A percentile compares a stretch with the other conserved stretches of the same genome.
Evolutionary conservation across 108 stramenopile genomes (phyloP).

Genomic region (Skeletonema grethae): DNA sequence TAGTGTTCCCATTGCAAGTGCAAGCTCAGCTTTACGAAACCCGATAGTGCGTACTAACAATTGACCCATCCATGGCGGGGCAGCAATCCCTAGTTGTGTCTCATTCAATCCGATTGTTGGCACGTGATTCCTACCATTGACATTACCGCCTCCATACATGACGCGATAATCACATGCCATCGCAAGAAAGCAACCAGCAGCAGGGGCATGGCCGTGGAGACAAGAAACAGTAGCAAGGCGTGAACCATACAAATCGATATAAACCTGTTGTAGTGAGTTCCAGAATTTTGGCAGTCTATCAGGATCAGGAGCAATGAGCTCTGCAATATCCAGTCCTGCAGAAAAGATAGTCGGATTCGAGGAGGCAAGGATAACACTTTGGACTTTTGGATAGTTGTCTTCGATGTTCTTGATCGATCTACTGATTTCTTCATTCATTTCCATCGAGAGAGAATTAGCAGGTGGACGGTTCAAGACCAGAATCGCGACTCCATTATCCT

Average conservation of each 20-base stretch:
- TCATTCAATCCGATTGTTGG: slow-evolving; percentile 85
- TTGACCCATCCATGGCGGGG: slow-evolving; percentile 58
- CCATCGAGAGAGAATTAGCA: slow-evolving; percentile 82
- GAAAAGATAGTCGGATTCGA: slow-evolving; percentile 73
- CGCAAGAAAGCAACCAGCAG: slow-evolving; percentile 88
- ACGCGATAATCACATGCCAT: slow-evolving; percentile 87
- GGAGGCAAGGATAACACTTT: slow-evolving; percentile 68
- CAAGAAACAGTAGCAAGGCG: slow-evolving; percentile 70
- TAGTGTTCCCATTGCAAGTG: slow-evolving; percentile 68
- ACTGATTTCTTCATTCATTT: slow-evolving; percentile 72
- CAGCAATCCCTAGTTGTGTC: slow-evolving; percentile 77
- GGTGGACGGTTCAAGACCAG: slow-evolving; percentile 79
- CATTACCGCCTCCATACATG: slow-evolving; percentile 47
- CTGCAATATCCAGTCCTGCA: slow-evolving; percentile 81
- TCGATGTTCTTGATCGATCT: slow-evolving; percentile 64
- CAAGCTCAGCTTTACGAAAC: slow-evolving; percentile 73
- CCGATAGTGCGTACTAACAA: slow-evolving; percentile 69
- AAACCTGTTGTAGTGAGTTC: slow-evolving; percentile 80
- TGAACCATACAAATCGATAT: slow-evolving; percentile 80
- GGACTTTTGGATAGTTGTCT: slow-evolving; percentile 40
- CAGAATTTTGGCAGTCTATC: slow-evolving; percentile 71
- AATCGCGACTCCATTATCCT: slow-evolving; percentile 55
- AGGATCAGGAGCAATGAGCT: slow-evolving; percentile 66
- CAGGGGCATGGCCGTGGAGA: slow-evolving; percentile 82
- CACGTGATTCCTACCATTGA: slow-evolving; percentile 12